These are phyloP conservation scores for Ogataea naganishii DNA, from an alignment of 805 yeast species.

Conservation along the genomic window DNA sequence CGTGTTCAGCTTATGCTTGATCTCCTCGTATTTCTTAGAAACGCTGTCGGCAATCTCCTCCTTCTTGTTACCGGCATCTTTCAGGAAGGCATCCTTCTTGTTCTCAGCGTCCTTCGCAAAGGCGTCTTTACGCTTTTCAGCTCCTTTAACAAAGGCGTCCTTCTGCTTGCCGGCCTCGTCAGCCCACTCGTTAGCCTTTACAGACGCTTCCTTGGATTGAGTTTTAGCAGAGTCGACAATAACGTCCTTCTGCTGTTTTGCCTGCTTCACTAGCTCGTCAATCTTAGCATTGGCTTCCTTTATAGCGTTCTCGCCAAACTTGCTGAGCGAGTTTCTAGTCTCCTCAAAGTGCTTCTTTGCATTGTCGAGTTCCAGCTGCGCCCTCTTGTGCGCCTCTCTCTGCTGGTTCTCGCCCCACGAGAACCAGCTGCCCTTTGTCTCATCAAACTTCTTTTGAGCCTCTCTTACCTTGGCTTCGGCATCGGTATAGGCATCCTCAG, in stretches of 20 bases:
- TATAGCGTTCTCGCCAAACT: constrained; percentile 17
- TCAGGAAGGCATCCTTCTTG: constrained; percentile 4
- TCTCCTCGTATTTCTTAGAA: constrained; percentile 6
- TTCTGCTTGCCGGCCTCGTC: constrained; percentile 5
- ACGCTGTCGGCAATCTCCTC: constrained; percentile 4
- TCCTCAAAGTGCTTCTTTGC: constrained; percentile 25
- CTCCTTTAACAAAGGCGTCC: constrained; percentile 2
- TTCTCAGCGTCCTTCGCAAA: constrained; percentile 10
- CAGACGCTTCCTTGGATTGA: no score
- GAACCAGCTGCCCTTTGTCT: constrained; percentile 27
- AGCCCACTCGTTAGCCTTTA: constrained; percentile 9
- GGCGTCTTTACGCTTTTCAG: constrained; percentile 5
- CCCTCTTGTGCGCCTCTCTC: constrained; percentile 25
- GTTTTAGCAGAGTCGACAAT: no score
- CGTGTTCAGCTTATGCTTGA: constrained; percentile 10
- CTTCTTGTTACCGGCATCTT: constrained; percentile 5
- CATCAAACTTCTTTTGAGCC: constrained; percentile 26
- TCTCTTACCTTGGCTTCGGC: constrained; percentile 20
- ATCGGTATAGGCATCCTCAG: constrained; percentile 16
- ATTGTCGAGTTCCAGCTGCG: constrained; percentile 23
- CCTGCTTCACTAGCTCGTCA: constrained; percentile 15
- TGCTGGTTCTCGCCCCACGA: constrained; percentile 28
- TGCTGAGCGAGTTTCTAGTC: constrained; percentile 22
- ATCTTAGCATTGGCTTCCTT: constrained; percentile 19
- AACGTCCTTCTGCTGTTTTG: constrained; percentile 8